A percentile compares a stretch with the other conserved stretches of the same genome.
These are phyloP conservation scores for Cyphellophora attinorum DNA, from an alignment of 2,329 filamentous ascomycete species.

Conservation along the genomic window DNA sequence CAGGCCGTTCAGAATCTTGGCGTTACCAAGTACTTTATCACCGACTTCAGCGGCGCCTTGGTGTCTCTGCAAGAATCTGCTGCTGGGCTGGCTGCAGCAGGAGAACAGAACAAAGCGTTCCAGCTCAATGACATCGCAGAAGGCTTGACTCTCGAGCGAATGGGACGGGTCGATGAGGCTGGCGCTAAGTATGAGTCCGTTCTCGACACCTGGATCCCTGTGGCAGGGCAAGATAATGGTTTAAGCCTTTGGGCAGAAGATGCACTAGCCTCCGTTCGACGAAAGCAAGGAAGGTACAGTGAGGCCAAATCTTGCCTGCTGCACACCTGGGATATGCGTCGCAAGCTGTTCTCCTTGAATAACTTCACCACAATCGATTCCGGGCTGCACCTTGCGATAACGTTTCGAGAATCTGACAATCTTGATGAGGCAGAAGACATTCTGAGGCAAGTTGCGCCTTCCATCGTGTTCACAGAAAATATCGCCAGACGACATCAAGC, in stretches of 20 bases:
- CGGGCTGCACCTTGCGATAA: constrained; percentile 2
- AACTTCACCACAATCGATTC: constrained; percentile 2
- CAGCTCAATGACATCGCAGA: background rate
- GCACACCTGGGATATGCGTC: background rate
- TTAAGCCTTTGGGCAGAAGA: constrained; percentile 1
- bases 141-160: background rate
- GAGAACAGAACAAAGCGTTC: background rate
- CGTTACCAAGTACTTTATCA: background rate
- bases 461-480: constrained; percentile 3
- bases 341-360: constrained; percentile 1
- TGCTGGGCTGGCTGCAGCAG: background rate
- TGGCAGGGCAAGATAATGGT: constrained; percentile 1
- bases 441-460: background rate
- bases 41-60: constrained; percentile 1
- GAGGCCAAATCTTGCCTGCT: constrained; percentile 1
- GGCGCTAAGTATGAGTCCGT: background rate
- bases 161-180: background rate
- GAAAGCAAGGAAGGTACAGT: constrained; percentile 2
- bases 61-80: background rate
- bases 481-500: constrained; percentile 4
- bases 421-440: background rate
- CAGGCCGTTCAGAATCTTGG: constrained; percentile 1
- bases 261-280: constrained; percentile 3
- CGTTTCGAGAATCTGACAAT: constrained; percentile 2
- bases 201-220: background rate